Base-by-base conservation (phyloP, 2,329 filamentous ascomycete genomes). In the Ceratocystis variospora region DNA sequence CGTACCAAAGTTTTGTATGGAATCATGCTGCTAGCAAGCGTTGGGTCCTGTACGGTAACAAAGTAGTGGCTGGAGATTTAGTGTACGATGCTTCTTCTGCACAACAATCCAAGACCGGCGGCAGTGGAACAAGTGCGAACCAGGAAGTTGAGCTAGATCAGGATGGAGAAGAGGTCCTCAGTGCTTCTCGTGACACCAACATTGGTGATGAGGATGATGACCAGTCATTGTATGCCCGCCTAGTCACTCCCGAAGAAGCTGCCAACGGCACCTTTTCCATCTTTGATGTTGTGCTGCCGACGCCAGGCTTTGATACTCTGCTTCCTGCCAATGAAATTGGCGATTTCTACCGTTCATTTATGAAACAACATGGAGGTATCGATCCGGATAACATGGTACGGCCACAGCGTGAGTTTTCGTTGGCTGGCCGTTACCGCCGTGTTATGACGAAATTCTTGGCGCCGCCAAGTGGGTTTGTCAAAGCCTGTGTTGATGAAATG, bases 1-100 rank as follows among this genome's bases (percentile, higher is more conserved):
- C 94, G 4, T 97, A 96, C 76, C 94, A 99, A 75, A 96, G 89
- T 5, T 83, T 91, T 46, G 86, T 99, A 7, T 99, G 93, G 93
- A 99, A 99, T 77, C 83, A 85, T 70, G 89, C 85, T 12, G 89
- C 85, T 1, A 90, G 89, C 70, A 85, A 87, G 71, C 87, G 94
- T 61, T 96, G 90, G 87, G 83, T 85, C 53, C 77, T 83, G 2
- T 87, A 88, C 73, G 91, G 92, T 63, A 76, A 80, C 68, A 81
- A 80, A 65, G 89, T 96, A 17, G 81, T 96, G 15, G 83, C 87
- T 71, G 94, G 94, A 41, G 94, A 99, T 74, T 82, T 99, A 10
- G 85, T 96, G 55, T 80, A 96, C 25, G 74, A 77, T 61, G 75
- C 75, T 22, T 73, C 75, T 22, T 73, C 73, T 22, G 28, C 55